Percentiles rank a stretch among this genome's conserved stretches.
Conservation (phyloP, 768 basidiomycete genomes). For the Kwoniella newhampshirensis region DNA sequence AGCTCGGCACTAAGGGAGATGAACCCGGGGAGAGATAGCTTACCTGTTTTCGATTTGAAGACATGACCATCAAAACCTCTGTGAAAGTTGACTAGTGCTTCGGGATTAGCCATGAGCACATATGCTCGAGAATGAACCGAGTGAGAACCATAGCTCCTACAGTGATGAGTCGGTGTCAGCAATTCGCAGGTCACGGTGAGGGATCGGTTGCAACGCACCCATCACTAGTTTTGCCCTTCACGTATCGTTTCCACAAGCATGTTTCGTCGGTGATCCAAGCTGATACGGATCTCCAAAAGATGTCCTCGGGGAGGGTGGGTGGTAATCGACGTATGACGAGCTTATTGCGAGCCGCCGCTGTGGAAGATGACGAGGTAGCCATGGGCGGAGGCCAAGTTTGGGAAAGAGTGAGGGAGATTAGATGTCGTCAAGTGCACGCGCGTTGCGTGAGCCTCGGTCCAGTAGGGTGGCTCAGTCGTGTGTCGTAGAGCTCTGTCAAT, state of each 20-base stretch:
- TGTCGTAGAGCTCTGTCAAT: too few species aligned
- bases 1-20: not conserved
- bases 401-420: too few species aligned
- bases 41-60: slow-evolving; percentile 88
- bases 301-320: slow-evolving; percentile 82
- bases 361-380: slow-evolving; percentile 6
- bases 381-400: not conserved
- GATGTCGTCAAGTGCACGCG: too few species aligned
- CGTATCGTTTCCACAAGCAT: slow-evolving; percentile 44
- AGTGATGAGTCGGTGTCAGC: too few species aligned
- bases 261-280: slow-evolving; percentile 75
- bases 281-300: slow-evolving; percentile 91
- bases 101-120: slow-evolving; percentile 78
- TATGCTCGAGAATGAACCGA: slow-evolving; percentile 85
- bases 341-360: slow-evolving; percentile 57
- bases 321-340: slow-evolving; percentile 83
- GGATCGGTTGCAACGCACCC: slow-evolving; percentile 32
- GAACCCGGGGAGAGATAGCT: slow-evolving; percentile 30
- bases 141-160: slow-evolving; percentile 72
- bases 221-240: slow-evolving; percentile 38
- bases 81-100: slow-evolving; percentile 70
- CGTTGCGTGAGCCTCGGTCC: too few species aligned
- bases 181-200: too few species aligned
- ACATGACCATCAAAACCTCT: slow-evolving; percentile 85
- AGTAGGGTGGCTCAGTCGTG: too few species aligned